Evolutionary conservation across 371 early-diverging fungal species (phyloP), one percentile per base, ranked within the genome.

Genomic region (Apophysomyces trapeziformis): DNA sequence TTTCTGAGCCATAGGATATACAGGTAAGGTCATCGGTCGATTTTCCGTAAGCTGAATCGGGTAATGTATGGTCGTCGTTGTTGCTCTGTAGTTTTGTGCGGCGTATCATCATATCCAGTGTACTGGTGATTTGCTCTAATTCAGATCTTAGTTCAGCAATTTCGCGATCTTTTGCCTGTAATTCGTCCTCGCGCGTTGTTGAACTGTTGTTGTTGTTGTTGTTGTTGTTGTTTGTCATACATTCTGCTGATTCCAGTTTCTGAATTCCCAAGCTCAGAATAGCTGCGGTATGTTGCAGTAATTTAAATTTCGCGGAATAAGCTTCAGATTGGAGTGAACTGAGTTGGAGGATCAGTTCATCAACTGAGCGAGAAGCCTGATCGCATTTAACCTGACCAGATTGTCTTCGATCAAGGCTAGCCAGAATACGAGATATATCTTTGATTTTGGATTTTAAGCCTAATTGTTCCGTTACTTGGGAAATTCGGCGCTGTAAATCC

Each of bases 251-350:
- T 38, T 75, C 78, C 2, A 75, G 61, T 35, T 71, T 64, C 44
- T 71, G 69, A 7, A 78, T 68, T 2, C 85, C 88, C 5, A 77
- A 59, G 2, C 76, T 74, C 14, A 94, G 68, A 4, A 88, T 85
- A 16, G 86, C 90, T 0, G 89, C 89, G 14, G 88, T 87, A 65
- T 94, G 94, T 61, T 90, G 86, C 13, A 89, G 65, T 7, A 89
- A 13, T 13, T 13, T 45, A 1, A 18, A 6, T 45, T 45, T 45
- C 5, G 16, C 16, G 6, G 46, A 7, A 38, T 87, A 84, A 36
- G 86, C 75, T 12, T 85, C 76, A 37, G 80, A 66, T 46, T 83
- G 83, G 2, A 81, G 77, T 45, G 79, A 64, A 26, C 83, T 84
- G 35, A 89, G 71, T 26, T 89, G 88, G 5, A 80, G 79, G 1